A percentile compares a stretch with the other conserved stretches of the same genome.
Evolutionary conservation across 2,329 filamentous ascomycete species (phyloP).

Genomic region (Macrophomina tecta): DNA sequence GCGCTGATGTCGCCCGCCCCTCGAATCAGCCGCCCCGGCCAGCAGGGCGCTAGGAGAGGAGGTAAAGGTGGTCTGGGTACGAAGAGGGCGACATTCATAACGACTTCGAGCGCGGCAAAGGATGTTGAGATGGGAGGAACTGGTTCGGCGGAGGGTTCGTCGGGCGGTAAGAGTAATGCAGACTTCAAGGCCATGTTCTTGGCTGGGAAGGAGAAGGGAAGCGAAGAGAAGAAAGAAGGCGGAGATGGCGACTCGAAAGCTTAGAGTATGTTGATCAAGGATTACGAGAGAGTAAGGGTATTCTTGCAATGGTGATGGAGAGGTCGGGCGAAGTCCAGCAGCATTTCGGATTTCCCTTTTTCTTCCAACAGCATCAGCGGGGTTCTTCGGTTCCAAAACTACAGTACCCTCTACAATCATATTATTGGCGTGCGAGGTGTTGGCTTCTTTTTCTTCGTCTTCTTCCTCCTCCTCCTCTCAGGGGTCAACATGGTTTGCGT

Average conservation of each 20-base stretch:
- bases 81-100: not conserved
- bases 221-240: not conserved
- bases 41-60: slow-evolving; percentile 4
- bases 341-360: not conserved
- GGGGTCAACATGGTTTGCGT: no score
- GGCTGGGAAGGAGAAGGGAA: slow-evolving; percentile 3
- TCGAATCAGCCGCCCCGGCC: slow-evolving; percentile 6
- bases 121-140: slow-evolving; percentile 22
- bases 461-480: no score
- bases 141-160: not conserved
- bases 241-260: not conserved
- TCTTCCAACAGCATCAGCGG: not conserved
- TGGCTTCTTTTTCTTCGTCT: not conserved
- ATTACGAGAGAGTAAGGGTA: no score
- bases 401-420: not conserved
- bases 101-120: not conserved
- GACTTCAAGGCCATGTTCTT: slow-evolving; percentile 23
- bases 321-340: not conserved
- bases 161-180: slow-evolving; percentile 16
- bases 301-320: not conserved
- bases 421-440: slow-evolving; percentile 12
- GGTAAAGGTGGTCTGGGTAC: slow-evolving; percentile 16
- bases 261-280: not conserved
- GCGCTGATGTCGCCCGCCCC: slow-evolving; percentile 6
- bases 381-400: not conserved